A percentile compares a stretch with the other conserved stretches of the same genome.
Evolutionary conservation across 2,329 filamentous ascomycete species (phyloP).

Genomic region (Aspergillus fructus): DNA sequence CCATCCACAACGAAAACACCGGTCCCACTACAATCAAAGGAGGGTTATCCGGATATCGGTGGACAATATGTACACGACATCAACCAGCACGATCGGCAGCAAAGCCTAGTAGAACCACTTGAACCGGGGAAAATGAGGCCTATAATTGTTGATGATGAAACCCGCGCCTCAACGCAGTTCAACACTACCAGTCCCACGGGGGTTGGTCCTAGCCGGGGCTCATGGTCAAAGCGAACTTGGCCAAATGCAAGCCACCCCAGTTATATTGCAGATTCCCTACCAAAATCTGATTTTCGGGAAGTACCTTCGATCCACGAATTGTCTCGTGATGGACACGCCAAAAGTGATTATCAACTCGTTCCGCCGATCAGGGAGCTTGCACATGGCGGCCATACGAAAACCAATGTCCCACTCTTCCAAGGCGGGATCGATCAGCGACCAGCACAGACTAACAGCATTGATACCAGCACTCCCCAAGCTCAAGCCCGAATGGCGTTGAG

Average conservation of each 20-base stretch:
- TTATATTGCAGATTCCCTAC: conserved; percentile 38
- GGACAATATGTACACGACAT: conserved; percentile 40
- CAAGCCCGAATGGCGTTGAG: conserved; percentile 45
- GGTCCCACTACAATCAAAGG: conserved; percentile 81
- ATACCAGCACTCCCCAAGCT: conserved; percentile 42
- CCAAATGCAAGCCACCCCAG: conserved; percentile 35
- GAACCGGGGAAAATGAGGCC: conserved; percentile 49
- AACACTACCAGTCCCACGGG: conserved; percentile 42
- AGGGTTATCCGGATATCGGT: conserved; percentile 50
- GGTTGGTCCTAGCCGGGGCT: conserved; percentile 30
- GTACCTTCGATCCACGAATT: conserved; percentile 41
- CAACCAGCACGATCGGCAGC: conserved; percentile 40
- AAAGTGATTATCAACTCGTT: conserved; percentile 42
- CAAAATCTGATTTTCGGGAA: conserved; percentile 43
- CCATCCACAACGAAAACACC: conserved; percentile 67
- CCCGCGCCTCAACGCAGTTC: conserved; percentile 37
- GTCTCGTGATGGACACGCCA: conserved; percentile 37
- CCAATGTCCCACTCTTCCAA: conserved; percentile 39
- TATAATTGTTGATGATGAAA: conserved; percentile 47
- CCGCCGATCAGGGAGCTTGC: conserved; percentile 42
- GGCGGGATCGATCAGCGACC: conserved; percentile 38
- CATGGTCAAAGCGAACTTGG: conserved; percentile 44
- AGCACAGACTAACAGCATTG: conserved; percentile 33
- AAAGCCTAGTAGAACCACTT: conserved; percentile 32
- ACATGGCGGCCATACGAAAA: conserved; percentile 36